Conservation (phyloP, 805 yeast species). For the Ogataea polymorpha region DNA sequence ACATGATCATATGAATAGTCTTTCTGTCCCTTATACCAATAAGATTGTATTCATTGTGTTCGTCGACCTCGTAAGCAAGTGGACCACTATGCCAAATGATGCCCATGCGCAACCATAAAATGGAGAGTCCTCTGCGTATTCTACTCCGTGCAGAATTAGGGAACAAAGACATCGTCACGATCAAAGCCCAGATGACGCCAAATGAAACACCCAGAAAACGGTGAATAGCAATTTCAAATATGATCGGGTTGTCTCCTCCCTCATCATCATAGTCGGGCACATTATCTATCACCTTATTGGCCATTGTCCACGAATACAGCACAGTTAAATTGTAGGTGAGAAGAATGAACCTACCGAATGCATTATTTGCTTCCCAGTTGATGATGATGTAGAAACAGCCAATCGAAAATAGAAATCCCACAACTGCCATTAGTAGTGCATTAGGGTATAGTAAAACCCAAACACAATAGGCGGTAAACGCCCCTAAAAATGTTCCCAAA, state of each 20-base stretch:
- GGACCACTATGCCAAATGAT: conserved; percentile 79
- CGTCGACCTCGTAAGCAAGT: conserved; percentile 41
- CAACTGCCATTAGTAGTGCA: conserved; percentile 45
- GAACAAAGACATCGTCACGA: conserved; percentile 60
- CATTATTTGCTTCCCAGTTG: conserved; percentile 60
- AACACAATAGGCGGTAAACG: conserved; percentile 52
- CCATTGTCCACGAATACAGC: conserved; percentile 67
- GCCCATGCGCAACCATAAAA: conserved; percentile 78
- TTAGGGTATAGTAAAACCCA: conserved; percentile 62
- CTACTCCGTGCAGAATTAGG: conserved; percentile 77
- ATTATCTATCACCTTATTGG: conserved; percentile 52
- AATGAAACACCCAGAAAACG: conserved; percentile 67
- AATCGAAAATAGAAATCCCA: conserved; percentile 46
- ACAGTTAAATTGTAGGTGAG: conserved; percentile 78
- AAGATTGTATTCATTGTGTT: conserved; percentile 26
- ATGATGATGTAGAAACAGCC: conserved; percentile 59
- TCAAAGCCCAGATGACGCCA: conserved; percentile 76
- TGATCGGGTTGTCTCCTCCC: conserved; percentile 67
- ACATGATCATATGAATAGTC: conserved; percentile 49
- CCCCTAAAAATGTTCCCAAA: conserved; percentile 74
- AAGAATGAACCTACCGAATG: conserved; percentile 67
- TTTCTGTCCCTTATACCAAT: conserved; percentile 43
- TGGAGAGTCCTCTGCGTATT: conserved; percentile 59
- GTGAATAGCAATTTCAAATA: conserved; percentile 74
- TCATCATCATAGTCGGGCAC: conserved; percentile 49